A percentile compares a stretch with the other conserved stretches of the same genome.
Evolutionary conservation across 2,329 filamentous ascomycete species (phyloP).

Genomic region (Xylaria hypoxylon): DNA sequence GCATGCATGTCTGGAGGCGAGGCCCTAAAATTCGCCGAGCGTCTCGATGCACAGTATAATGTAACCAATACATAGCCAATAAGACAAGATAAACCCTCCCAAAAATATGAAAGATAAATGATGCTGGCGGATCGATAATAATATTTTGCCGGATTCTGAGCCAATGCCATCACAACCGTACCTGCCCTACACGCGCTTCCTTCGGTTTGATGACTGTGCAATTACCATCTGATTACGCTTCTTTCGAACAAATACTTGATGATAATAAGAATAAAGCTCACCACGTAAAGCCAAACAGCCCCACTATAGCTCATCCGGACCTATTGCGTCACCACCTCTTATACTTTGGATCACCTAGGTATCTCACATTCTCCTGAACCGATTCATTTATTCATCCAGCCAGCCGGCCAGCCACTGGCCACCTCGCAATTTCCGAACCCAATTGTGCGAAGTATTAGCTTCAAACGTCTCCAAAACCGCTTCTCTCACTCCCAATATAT

Average conservation of each 20-base stretch:
- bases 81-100: too few species aligned
- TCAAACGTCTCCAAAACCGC: background rate
- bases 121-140: background rate
- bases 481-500: background rate
- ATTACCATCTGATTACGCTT: background rate
- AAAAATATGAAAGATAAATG: too few species aligned
- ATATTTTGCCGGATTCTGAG: background rate
- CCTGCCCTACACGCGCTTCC: background rate
- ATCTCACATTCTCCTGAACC: background rate
- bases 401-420: background rate
- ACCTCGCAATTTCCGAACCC: constrained; percentile 1
- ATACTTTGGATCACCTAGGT: background rate
- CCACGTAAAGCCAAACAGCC: too few species aligned
- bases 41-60: too few species aligned
- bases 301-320: background rate
- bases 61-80: too few species aligned
- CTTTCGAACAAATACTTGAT: too few species aligned
- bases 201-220: background rate
- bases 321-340: constrained; percentile 12
- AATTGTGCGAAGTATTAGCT: constrained; percentile 28
- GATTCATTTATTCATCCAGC: background rate
- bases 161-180: constrained; percentile 6
- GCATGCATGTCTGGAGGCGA: too few species aligned
- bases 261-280: background rate
- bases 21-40: too few species aligned